Evolutionary conservation across 345 rosid species (phyloP).

Genomic region (Schrenkiella parvula): DNA sequence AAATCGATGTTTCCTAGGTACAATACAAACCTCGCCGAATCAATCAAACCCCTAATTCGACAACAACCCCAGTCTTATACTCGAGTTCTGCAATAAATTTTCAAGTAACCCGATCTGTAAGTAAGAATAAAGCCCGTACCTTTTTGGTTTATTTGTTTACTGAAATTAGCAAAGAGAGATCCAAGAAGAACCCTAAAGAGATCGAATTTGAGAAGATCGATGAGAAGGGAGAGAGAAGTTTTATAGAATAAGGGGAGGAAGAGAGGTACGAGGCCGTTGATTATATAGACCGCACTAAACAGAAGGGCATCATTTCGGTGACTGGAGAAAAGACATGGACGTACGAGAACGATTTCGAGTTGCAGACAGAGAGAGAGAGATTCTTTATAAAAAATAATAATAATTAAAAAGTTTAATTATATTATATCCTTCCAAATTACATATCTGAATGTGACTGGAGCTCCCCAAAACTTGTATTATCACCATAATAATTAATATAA

Average conservation of each 20-base stretch:
- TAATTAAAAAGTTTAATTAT: no score
- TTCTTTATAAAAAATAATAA: no score
- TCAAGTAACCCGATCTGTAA: not conserved
- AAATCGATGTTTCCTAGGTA: not conserved
- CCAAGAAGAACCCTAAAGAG: constrained; percentile 3
- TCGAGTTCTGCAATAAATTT: not conserved
- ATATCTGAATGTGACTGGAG: constrained; percentile 17
- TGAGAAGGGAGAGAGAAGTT: not conserved
- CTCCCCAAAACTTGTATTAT: not conserved
- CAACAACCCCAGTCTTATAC: not conserved
- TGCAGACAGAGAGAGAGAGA: constrained; percentile 1
- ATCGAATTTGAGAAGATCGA: not conserved
- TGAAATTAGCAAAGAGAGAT: not conserved
- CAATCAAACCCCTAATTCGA: not conserved
- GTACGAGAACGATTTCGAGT: constrained; percentile 26
- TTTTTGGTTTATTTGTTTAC: no score
- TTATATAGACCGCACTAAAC: constrained; percentile 5
- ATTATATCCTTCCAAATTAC: not conserved
- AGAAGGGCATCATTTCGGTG: constrained; percentile 20
- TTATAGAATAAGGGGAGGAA: not conserved
- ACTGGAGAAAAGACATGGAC: constrained; percentile 26
- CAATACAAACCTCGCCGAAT: not conserved
- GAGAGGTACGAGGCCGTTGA: not conserved
- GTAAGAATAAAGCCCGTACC: not conserved
- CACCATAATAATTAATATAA: not conserved